Evolutionary conservation across 2,329 filamentous ascomycete genomes (phyloP), one percentile per base, ranked within the genome.

Genomic region (Paraconiothyrium sp.): DNA sequence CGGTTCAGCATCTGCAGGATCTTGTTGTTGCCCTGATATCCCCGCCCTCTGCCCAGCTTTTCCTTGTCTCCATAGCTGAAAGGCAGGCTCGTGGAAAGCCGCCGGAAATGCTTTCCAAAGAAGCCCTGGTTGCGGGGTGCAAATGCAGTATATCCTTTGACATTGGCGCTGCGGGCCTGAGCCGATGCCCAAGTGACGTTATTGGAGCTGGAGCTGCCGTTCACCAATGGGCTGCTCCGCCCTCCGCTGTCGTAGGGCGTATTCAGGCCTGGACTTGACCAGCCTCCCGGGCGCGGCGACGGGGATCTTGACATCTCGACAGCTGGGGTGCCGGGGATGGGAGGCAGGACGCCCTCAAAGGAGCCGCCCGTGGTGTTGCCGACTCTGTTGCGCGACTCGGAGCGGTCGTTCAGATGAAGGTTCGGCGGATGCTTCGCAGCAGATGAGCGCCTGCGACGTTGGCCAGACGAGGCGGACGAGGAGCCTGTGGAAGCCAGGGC

Each of bases 281-380:
- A 97, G 71, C 93, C 93, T 75, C 92, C 93, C 72, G 91, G 90
- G 65, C 89, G 86, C 64, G 94, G 94, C 59, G 93, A 97, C 54
- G 94, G 92, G 75, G 92, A 96, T 80, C 93, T 89, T 69, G 93
- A 95, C 94, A 97, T 97, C 39, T 74, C 68, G 57, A 69, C 57
- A 41, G 72, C 72, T 58, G 77, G 76, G 27, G 77, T 79, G 64
- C 76, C 76, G 50, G 77, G 77, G 51, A 79, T 78, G 11, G 75
- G 66, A 61, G 77, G 76, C 49, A 79, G 75, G 67, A 61, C 65
- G 60, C 75, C 72, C 62, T 73, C 74, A 58, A 72, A 64, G 54
- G 69, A 72, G 65, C 69, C 69, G 61, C 73, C 72, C 59, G 73
- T 62, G 67, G 76, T 74, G 43, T 75, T 70, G 46, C 72, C 74